Base-by-base conservation (phyloP, 78 protist genomes). In the Chrysochromulina tobinii region DNA sequence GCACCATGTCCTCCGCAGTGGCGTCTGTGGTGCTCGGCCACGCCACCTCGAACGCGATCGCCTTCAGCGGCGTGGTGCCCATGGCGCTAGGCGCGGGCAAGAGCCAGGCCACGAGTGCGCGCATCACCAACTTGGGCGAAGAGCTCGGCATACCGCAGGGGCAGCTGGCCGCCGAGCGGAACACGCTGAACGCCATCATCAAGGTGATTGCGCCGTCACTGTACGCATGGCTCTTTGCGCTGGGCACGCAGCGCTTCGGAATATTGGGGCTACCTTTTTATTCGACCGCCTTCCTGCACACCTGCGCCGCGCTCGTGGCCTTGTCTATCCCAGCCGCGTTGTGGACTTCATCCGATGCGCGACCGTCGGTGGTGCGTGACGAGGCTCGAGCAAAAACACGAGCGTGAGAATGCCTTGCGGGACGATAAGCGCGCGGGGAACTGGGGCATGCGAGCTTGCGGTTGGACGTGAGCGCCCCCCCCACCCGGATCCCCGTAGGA, bases 121-220 rank as follows among this genome's bases (percentile, higher is more conserved):
- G 88, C 69, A 55, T 83, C 69, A 38, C 61, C 54, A 59, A 57
- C 54, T 69, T 83, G 12, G 88, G 57, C 38, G 88, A 54, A 50
- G 66, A 59, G 88, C 69, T 12, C 6, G 55, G 69, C 8, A 69
- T 83, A 17, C 88, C 88, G 38, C 88, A 83, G 69, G 88, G 88
- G 66, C 88, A 83, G 69, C 88, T 83, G 5, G 59, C 88, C 18
- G 88, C 88, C 14, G 88, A 83, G 88, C 88, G 88, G 21, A 6
- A 20, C 69, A 83, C 88, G 54, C 88, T 83, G 72, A 83, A 55
- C 69, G 88, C 88, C 88, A 8, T 83, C 51, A 12, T 83, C 57
- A 20, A 12, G 54, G 88, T 77, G 58, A 2, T 77, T 55, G 38
- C 88, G 53, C 88, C 88, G 21, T 23, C 67, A 15, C 88, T 83